phyloP scores from a whole-genome alignment of 2,329 filamentous ascomycete genomes.

The Fusarium nodosum region DNA sequence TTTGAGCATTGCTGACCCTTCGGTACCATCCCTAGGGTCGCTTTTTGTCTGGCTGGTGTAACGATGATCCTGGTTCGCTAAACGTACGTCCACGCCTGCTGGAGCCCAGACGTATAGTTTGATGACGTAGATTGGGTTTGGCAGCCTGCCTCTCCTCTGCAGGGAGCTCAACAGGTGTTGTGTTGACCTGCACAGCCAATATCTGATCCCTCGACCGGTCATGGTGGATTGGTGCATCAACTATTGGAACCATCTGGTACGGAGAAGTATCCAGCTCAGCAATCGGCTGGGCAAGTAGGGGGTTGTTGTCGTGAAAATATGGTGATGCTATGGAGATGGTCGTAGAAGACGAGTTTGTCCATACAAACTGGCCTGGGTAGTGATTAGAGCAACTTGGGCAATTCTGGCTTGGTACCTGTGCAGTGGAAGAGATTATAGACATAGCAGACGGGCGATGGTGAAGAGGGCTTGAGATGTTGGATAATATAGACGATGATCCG shows the following conservation, averaged over 20 bases:
- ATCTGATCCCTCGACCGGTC: not conserved
- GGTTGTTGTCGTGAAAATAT: not conserved
- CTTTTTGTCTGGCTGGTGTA: not conserved
- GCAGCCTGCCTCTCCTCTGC: not conserved
- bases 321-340: conserved; percentile 15
- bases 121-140: not conserved
- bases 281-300: conserved; percentile 3
- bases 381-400: not conserved
- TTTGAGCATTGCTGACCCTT: not conserved
- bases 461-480: not conserved
- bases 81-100: not conserved
- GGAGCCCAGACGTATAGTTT: not conserved
- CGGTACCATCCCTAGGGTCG: not conserved
- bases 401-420: not conserved
- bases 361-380: conserved; percentile 20
- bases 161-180: conserved; percentile 25
- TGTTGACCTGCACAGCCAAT: conserved; percentile 26
- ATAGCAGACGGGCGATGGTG: conserved; percentile 2
- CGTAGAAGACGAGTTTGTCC: conserved; percentile 29
- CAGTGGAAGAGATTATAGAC: not conserved
- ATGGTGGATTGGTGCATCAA: not conserved
- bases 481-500: conserved; percentile 9
- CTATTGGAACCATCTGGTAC: conserved; percentile 19
- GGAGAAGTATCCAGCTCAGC: conserved; percentile 31
- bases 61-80: conserved; percentile 1